A percentile compares a stretch with the other conserved stretches of the same genome.
Evolutionary conservation across 2,329 filamentous ascomycete species (phyloP).

Genomic region (Fusarium sp.): DNA sequence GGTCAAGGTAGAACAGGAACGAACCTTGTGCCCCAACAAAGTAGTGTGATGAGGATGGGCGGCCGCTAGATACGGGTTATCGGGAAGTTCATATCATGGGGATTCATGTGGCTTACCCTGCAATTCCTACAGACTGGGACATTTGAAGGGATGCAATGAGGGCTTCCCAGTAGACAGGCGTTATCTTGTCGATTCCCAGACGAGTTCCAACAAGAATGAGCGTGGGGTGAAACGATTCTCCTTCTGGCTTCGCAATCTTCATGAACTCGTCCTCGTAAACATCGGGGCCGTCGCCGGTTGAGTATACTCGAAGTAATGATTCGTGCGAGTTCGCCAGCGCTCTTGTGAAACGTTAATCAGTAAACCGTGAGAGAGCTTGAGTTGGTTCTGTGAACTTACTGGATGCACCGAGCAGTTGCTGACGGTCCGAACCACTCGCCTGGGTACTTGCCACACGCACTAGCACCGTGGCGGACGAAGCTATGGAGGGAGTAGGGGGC

Average conservation of each 20-base stretch:
- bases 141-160: conserved; percentile 84
- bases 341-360: conserved; percentile 54
- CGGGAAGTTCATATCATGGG: not conserved
- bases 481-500: conserved; percentile 95
- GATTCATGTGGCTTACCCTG: conserved; percentile 69
- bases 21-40: conserved; percentile 70
- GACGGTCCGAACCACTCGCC: conserved; percentile 99
- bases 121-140: conserved; percentile 93
- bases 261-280: conserved; percentile 92
- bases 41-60: conserved; percentile 83
- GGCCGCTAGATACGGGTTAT: conserved; percentile 66
- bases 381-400: conserved; percentile 64
- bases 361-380: not conserved
- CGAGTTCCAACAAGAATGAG: conserved; percentile 88
- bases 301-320: conserved; percentile 77
- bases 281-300: conserved; percentile 87
- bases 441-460: conserved; percentile 89
- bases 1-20: conserved; percentile 92
- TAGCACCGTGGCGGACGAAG: conserved; percentile 88
- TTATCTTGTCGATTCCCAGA: conserved; percentile 92
- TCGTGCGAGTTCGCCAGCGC: conserved; percentile 74
- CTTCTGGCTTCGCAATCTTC: conserved; percentile 73
- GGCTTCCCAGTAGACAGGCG: conserved; percentile 94
- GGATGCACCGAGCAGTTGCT: conserved; percentile 90
- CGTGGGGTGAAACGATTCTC: conserved; percentile 77